A percentile compares a stretch with the other conserved stretches of the same genome.
Conservation (phyloP, 2,329 filamentous ascomycete genomes). For the Apiospora malaysiana region DNA sequence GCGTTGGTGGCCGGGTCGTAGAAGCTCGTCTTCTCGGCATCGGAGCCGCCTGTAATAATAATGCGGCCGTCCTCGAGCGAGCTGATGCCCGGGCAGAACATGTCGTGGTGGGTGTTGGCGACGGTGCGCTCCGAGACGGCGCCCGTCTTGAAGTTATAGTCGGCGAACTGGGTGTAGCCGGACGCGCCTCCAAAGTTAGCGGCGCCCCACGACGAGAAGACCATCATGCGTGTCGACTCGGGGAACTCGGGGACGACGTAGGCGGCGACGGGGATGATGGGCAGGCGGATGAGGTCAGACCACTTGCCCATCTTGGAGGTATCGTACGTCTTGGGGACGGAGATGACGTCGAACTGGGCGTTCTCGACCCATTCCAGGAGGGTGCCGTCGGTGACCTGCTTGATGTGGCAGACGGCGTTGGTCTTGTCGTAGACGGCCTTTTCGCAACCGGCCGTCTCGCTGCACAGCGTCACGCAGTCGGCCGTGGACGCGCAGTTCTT, state of each 20-base stretch:
- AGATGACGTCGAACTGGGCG: constrained; percentile 27
- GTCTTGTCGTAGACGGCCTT: constrained; percentile 25
- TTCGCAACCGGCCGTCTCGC: constrained; percentile 19
- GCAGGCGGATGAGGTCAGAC: constrained; percentile 34
- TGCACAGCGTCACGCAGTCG: constrained; percentile 22
- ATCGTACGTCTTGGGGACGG: constrained; percentile 27
- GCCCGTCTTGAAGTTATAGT: constrained; percentile 33
- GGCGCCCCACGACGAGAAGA: constrained; percentile 35
- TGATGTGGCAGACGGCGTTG: constrained; percentile 27
- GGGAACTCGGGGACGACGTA: constrained; percentile 36
- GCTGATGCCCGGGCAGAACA: constrained; percentile 56
- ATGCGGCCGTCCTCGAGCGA: constrained; percentile 47
- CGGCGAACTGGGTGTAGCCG: constrained; percentile 30
- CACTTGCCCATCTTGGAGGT: constrained; percentile 30
- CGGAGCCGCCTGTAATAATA: constrained; percentile 52
- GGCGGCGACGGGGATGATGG: constrained; percentile 37
- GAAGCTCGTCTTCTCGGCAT: constrained; percentile 48
- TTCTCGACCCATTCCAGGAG: constrained; percentile 28
- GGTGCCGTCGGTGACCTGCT: constrained; percentile 23
- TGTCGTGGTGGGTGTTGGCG: constrained; percentile 47
- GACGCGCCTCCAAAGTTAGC: constrained; percentile 31
- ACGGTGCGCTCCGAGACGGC: constrained; percentile 24
- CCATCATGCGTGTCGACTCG: constrained; percentile 32
- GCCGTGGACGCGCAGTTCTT: background rate
- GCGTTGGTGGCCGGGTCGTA: constrained; percentile 37